A percentile compares a stretch with the other conserved stretches of the same genome.
Conservation (phyloP, 495 filamentous ascomycete genomes). For the Talaromyces adpressus region DNA sequence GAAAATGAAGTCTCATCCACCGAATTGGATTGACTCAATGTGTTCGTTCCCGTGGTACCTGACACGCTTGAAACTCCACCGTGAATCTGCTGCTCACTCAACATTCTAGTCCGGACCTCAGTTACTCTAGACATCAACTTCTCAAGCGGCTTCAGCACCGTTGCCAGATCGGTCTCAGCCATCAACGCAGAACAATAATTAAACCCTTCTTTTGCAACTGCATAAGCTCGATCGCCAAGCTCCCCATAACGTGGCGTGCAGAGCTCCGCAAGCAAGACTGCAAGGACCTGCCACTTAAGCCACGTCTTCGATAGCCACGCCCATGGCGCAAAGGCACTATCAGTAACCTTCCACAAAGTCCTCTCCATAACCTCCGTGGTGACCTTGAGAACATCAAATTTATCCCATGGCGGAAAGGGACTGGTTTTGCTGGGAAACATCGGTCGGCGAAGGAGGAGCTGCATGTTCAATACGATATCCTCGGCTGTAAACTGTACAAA, state of each 20-base stretch:
- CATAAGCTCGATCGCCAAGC: constrained; percentile 61
- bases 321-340: constrained; percentile 24
- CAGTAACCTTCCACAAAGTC: constrained; percentile 14
- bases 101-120: not conserved
- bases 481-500: constrained; percentile 9
- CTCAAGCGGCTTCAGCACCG: constrained; percentile 63
- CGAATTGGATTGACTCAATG: not conserved
- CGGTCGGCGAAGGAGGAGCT: constrained; percentile 27
- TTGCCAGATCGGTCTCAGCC: constrained; percentile 47
- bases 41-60: not conserved
- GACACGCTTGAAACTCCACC: not conserved
- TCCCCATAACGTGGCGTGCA: constrained; percentile 55
- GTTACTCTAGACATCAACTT: constrained; percentile 48
- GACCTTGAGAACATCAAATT: constrained; percentile 20
- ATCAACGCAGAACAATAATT: constrained; percentile 38
- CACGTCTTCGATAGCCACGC: constrained; percentile 33
- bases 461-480: constrained; percentile 17
- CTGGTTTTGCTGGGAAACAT: constrained; percentile 18
- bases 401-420: constrained; percentile 19
- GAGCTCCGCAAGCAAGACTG: constrained; percentile 59
- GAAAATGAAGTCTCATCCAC: not conserved
- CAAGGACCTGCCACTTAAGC: constrained; percentile 41
- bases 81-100: not conserved
- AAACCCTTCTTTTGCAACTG: constrained; percentile 54
- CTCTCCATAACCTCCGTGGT: constrained; percentile 24